phyloP scores from a whole-genome alignment of 257 asterid species.

The Coffea canephora region DNA sequence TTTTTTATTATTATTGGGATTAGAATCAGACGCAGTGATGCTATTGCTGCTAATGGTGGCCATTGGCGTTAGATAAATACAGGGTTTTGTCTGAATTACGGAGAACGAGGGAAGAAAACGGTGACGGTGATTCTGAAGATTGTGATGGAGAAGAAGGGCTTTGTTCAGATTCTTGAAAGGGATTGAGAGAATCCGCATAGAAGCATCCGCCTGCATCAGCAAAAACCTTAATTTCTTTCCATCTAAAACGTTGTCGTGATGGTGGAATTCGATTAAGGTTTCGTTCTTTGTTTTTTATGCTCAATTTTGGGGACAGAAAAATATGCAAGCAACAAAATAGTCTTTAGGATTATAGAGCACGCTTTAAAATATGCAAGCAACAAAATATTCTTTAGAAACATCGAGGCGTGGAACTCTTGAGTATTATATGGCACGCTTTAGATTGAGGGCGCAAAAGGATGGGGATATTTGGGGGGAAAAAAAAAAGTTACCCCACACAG shows the following conservation, averaged over 20 bases:
- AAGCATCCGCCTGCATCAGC: slow-evolving; percentile 6
- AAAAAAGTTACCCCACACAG: no score
- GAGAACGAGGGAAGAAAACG: background rate
- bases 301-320: background rate
- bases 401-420: background rate
- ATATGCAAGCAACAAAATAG: no score
- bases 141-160: slow-evolving; percentile 12
- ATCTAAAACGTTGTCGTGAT: background rate
- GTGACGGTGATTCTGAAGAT: slow-evolving; percentile 9
- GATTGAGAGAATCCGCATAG: slow-evolving; percentile 6
- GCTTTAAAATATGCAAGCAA: no score
- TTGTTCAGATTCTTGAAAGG: slow-evolving; percentile 24
- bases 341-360: no score
- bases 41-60: slow-evolving; percentile 27
- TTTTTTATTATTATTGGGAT: background rate
- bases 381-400: no score
- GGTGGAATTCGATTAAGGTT: background rate
- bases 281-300: background rate
- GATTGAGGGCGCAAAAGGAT: no score
- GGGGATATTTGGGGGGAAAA: no score
- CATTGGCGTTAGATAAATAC: slow-evolving; percentile 32
- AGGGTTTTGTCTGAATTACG: slow-evolving; percentile 2
- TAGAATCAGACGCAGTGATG: background rate
- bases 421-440: no score
- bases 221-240: background rate